A percentile compares a stretch with the other conserved stretches of the same genome.
phyloP scores from a whole-genome alignment of 768 basidiomycete species.

The Hysterangium stoloniferum region DNA sequence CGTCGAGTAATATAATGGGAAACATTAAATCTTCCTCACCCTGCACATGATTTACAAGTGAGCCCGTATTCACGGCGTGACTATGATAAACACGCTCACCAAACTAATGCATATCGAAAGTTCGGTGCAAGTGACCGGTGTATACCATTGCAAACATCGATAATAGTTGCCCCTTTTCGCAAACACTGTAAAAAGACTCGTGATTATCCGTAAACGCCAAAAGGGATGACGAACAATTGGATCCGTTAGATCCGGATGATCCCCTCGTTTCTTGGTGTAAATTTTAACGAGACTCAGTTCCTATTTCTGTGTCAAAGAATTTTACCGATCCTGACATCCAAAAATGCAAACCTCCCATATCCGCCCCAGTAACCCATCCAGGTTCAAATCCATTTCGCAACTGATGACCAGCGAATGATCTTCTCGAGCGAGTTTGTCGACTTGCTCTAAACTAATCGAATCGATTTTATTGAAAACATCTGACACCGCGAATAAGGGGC shows the following conservation, averaged over 20 bases:
- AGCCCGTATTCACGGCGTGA: background rate
- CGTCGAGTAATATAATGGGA: constrained; percentile 14
- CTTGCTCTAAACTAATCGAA: constrained; percentile 71
- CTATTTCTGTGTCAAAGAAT: constrained; percentile 36
- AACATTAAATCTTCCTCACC: constrained; percentile 18
- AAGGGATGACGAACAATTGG: constrained; percentile 46
- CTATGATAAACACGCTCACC: constrained; percentile 40
- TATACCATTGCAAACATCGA: constrained; percentile 90
- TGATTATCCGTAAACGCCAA: constrained; percentile 22
- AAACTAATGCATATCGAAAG: constrained; percentile 92
- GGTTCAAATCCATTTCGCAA: constrained; percentile 87
- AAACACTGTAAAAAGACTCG: constrained; percentile 37
- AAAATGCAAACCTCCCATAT: constrained; percentile 31
- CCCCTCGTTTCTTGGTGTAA: constrained; percentile 97
- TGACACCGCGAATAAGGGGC: constrained; percentile 21
- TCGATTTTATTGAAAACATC: constrained; percentile 98
- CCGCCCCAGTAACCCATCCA: constrained; percentile 34
- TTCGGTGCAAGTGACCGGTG: constrained; percentile 85
- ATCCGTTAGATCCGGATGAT: constrained; percentile 82
- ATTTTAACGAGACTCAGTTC: constrained; percentile 79
- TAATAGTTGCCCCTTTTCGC: constrained; percentile 87
- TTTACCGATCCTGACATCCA: constrained; percentile 5
- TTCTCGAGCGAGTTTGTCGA: constrained; percentile 76
- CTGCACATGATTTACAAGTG: constrained; percentile 14
- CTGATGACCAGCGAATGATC: constrained; percentile 90